A percentile compares a stretch with the other conserved stretches of the same genome.
phyloP scores from a whole-genome alignment of 768 basidiomycete genomes.

The Hysterangium stoloniferum region DNA sequence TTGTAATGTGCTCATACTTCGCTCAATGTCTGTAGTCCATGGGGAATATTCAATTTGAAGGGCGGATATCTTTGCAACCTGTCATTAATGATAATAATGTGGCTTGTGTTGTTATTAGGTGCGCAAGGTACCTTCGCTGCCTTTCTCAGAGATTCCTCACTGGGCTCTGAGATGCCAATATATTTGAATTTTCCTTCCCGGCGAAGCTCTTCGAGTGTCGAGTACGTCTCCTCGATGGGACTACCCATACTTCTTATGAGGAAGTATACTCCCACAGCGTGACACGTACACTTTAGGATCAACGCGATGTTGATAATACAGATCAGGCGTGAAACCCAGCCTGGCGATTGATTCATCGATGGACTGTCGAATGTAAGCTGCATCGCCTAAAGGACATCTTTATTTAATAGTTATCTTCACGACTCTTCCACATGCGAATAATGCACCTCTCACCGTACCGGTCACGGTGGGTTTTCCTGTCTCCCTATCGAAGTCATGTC shows the following conservation, averaged over 20 bases:
- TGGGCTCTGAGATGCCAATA: conserved; percentile 47
- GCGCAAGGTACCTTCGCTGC: conserved; percentile 1
- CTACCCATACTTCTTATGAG: neutral
- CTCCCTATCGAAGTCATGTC: conserved; percentile 1
- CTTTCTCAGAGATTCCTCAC: conserved; percentile 35
- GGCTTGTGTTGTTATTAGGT: neutral
- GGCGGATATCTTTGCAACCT: conserved; percentile 11
- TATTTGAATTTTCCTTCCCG: conserved; percentile 40
- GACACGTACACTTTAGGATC: too few species aligned
- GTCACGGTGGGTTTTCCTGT: too few species aligned
- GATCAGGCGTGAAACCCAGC: neutral
- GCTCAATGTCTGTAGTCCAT: conserved; percentile 12
- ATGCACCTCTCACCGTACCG: too few species aligned
- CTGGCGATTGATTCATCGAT: conserved; percentile 1
- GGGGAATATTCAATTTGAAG: conserved; percentile 13
- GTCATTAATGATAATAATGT: neutral
- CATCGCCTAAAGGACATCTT: too few species aligned
- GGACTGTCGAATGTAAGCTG: conserved; percentile 1
- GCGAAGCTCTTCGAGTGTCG: too few species aligned
- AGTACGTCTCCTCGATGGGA: conserved; percentile 1
- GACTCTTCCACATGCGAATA: too few species aligned
- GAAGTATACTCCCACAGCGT: neutral
- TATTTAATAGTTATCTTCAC: too few species aligned
- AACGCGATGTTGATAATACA: too few species aligned
- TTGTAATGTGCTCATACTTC: conserved; percentile 1